Conservation (phyloP, 139 green algal genomes). For the Micromonas pusilla region DNA sequence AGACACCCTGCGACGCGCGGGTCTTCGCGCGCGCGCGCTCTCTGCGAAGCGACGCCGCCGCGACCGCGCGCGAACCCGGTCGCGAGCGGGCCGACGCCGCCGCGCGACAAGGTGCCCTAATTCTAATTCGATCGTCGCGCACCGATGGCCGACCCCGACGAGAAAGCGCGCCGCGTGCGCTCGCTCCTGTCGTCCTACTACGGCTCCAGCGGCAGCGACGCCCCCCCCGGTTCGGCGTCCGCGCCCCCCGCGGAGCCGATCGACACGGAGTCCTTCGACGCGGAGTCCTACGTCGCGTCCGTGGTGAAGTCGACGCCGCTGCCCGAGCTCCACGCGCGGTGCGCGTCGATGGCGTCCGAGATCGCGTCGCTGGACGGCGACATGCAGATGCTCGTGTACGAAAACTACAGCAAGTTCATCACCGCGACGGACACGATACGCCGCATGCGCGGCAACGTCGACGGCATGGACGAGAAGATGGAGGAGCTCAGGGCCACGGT, state of each 20-base stretch:
- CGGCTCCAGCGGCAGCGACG: constrained; percentile 18
- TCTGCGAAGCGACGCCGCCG: no score
- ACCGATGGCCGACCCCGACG: no score
- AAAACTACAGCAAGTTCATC: constrained; percentile 99
- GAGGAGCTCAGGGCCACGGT: constrained; percentile 42
- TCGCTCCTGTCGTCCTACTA: constrained; percentile 40
- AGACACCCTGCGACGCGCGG: no score
- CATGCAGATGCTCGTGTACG: constrained; percentile 96
- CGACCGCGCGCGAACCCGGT: no score
- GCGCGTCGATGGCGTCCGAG: constrained; percentile 59
- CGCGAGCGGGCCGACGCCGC: no score
- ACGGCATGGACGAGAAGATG: constrained; percentile 64
- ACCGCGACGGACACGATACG: constrained; percentile 88
- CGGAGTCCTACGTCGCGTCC: not conserved
- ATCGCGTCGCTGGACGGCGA: constrained; percentile 87
- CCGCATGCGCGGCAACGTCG: constrained; percentile 55
- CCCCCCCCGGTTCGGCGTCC: not conserved
- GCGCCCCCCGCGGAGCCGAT: not conserved
- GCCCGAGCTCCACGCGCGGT: constrained; percentile 16
- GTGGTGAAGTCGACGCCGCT: not conserved
- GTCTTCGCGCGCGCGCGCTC: no score
- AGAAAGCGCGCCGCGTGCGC: constrained; percentile 30
- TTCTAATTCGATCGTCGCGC: no score
- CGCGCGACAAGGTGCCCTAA: no score
- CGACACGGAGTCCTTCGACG: not conserved